These are phyloP conservation scores for Aspergillus egyptiacus DNA, from an alignment of 495 filamentous ascomycete genomes.

Conservation along the genomic window DNA sequence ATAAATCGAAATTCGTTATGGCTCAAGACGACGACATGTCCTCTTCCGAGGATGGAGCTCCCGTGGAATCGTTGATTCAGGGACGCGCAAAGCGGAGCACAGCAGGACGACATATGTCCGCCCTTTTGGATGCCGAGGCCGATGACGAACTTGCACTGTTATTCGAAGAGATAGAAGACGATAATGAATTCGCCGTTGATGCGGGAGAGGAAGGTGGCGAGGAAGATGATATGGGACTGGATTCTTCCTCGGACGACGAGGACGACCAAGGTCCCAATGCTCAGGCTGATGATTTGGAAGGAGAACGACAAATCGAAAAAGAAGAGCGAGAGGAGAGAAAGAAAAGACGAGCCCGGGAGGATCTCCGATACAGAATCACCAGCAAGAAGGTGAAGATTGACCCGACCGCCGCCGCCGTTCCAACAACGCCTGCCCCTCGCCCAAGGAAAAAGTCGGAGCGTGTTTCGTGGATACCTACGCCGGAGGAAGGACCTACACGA, in stretches of 20 bases:
- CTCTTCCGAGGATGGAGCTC: constrained; percentile 35
- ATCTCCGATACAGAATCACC: constrained; percentile 42
- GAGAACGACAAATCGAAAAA: constrained; percentile 61
- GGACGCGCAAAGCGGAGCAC: constrained; percentile 76
- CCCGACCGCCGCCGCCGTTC: constrained; percentile 44
- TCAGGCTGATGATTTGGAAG: constrained; percentile 50
- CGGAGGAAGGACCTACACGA: constrained; percentile 72
- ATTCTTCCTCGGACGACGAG: constrained; percentile 77
- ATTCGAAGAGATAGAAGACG: constrained; percentile 81
- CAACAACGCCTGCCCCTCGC: constrained; percentile 47
- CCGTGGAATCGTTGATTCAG: constrained; percentile 68
- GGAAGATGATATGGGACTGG: constrained; percentile 72
- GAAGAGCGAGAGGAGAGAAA: constrained; percentile 50
- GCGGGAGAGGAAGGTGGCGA: constrained; percentile 57
- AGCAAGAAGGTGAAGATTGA: constrained; percentile 64
- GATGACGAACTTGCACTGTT: constrained; percentile 75
- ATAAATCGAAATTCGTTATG: constrained; percentile 17
- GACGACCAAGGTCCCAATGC: constrained; percentile 64
- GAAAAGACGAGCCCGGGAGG: constrained; percentile 68
- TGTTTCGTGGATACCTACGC: constrained; percentile 76
- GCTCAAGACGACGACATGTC: constrained; percentile 28
- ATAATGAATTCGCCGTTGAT: constrained; percentile 68
- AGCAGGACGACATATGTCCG: constrained; percentile 78
- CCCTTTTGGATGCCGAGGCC: constrained; percentile 69
- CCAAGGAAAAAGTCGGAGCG: constrained; percentile 93